Percentiles rank a stretch among this genome's conserved stretches.
These are phyloP conservation scores for Magnusiomyces sp. DNA, from an alignment of 1,139 yeast genomes.

Conservation along the genomic window DNA sequence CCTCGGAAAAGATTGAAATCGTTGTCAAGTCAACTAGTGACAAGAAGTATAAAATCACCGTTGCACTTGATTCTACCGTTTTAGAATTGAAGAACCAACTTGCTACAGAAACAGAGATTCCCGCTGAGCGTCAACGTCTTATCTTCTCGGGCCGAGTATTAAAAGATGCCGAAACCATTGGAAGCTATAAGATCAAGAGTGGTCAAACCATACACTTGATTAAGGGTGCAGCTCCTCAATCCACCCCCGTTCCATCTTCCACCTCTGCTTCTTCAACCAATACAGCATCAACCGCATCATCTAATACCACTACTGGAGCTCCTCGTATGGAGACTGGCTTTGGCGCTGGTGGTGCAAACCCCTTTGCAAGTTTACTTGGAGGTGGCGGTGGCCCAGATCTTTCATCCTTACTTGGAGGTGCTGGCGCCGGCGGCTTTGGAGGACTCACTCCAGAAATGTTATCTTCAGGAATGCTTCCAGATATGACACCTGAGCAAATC, in stretches of 20 bases:
- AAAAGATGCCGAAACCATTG: constrained; percentile 71
- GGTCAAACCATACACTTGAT: constrained; percentile 90
- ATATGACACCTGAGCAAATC: too few species aligned
- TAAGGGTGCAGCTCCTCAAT: constrained; percentile 41
- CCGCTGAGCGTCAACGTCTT: constrained; percentile 72
- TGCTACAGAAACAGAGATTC: constrained; percentile 51
- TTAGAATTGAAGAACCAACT: constrained; percentile 61
- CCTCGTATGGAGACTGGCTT: constrained; percentile 56
- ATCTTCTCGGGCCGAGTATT: constrained; percentile 91
- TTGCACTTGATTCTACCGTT: constrained; percentile 49
- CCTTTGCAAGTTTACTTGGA: constrained; percentile 84
- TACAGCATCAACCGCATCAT: constrained; percentile 19
- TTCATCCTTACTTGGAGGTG: constrained; percentile 90
- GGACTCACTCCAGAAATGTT: too few species aligned
- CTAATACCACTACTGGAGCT: constrained; percentile 18
- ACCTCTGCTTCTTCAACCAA: constrained; percentile 20
- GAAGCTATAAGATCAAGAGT: constrained; percentile 66
- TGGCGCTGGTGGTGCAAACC: constrained; percentile 87
- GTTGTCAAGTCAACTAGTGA: constrained; percentile 46
- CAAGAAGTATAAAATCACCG: constrained; percentile 59
- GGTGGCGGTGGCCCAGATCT: too few species aligned
- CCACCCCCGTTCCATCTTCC: constrained; percentile 21
- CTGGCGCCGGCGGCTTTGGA: too few species aligned
- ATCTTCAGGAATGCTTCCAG: too few species aligned
- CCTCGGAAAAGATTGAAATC: constrained; percentile 6